phyloP scores from a whole-genome alignment of 1,284 basidiomycete species.

The Volvariella volvacea region DNA sequence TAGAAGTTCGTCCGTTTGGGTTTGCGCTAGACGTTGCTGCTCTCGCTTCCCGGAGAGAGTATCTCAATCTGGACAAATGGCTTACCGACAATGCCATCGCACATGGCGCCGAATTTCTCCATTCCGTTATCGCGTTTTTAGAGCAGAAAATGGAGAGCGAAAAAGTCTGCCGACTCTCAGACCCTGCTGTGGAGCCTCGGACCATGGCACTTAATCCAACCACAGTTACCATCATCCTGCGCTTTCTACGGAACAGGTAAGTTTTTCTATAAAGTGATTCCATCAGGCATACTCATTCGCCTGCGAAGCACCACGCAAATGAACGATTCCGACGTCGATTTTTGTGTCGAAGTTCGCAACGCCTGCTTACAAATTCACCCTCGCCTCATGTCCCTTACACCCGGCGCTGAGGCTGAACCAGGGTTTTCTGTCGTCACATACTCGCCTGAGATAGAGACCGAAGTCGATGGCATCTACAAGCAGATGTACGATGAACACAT shows the following conservation, averaged over 20 bases:
- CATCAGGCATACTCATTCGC: not conserved
- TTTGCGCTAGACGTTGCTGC: slow-evolving; percentile 93
- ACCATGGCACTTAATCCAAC: slow-evolving; percentile 81
- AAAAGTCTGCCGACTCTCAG: slow-evolving; percentile 71
- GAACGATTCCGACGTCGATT: slow-evolving; percentile 76
- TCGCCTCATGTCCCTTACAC: slow-evolving; percentile 92
- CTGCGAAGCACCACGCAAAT: slow-evolving; percentile 55
- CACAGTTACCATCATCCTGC: slow-evolving; percentile 88
- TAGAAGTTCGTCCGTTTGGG: slow-evolving; percentile 82
- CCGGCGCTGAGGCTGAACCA: slow-evolving; percentile 84
- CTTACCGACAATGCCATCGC: slow-evolving; percentile 79
- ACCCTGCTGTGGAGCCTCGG: slow-evolving; percentile 70
- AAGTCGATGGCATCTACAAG: slow-evolving; percentile 95
- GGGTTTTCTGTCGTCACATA: slow-evolving; percentile 90
- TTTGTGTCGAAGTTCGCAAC: slow-evolving; percentile 90
- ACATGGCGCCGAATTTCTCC: slow-evolving; percentile 83
- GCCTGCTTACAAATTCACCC: slow-evolving; percentile 94
- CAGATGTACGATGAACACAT: slow-evolving; percentile 97
- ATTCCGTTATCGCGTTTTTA: slow-evolving; percentile 81
- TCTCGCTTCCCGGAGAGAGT: slow-evolving; percentile 87
- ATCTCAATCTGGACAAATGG: slow-evolving; percentile 96
- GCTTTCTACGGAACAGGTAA: slow-evolving; percentile 76
- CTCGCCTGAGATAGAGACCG: slow-evolving; percentile 82
- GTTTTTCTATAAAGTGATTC: slow-evolving; percentile 17
- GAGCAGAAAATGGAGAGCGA: slow-evolving; percentile 91